Base-by-base conservation (phyloP, 2,329 filamentous ascomycete genomes). In the Aspergillus hortae region DNA sequence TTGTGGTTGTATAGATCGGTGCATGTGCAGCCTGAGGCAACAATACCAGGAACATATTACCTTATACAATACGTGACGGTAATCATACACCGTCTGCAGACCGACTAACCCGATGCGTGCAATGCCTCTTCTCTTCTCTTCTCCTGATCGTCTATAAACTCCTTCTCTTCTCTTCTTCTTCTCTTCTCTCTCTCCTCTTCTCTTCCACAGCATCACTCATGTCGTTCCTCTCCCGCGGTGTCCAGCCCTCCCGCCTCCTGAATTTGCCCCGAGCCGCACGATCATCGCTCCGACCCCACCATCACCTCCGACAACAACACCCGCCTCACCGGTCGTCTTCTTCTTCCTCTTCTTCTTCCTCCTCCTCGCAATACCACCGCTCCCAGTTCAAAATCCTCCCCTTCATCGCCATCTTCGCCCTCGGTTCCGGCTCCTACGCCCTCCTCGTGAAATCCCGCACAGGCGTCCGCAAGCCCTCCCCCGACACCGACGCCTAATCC, bases 361-460 rank as follows among this genome's bases (percentile, higher is more conserved):
- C 44, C 14, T 47, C 51, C 43, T 57, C 67, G 15, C 64, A 67
- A 44, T 65, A 63, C 56, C 62, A 54, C 46, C 64, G 63, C 44
- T 69, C 72, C 36, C 63, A 71, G 50, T 69, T 75, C 63, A 70
- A 70, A 57, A 61, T 76, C 63, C 59, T 74, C 49, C 74, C 74
- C 11, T 69, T 75, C 57, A 46, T 75, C 48, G 55, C 70, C 21
- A 74, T 83, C 54, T 69, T 77, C 46, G 66, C 74, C 41, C 63
- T 75, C 45, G 77, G 78, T 52, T 75, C 75, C 36, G 77, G 75
- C 41, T 70, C 75, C 45, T 83, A 81, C 69, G 63, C 71, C 41
- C 66, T 78, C 40, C 75, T 83, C 61, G 79, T 81, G 11, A 78
- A 74, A 55, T 73, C 70, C 53, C 74, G 78, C 56, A 68, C 68